Percentiles rank a stretch among this genome's conserved stretches.
Conservation (phyloP, 208 protist species). For the Trypanosomatidae sp. region DNA sequence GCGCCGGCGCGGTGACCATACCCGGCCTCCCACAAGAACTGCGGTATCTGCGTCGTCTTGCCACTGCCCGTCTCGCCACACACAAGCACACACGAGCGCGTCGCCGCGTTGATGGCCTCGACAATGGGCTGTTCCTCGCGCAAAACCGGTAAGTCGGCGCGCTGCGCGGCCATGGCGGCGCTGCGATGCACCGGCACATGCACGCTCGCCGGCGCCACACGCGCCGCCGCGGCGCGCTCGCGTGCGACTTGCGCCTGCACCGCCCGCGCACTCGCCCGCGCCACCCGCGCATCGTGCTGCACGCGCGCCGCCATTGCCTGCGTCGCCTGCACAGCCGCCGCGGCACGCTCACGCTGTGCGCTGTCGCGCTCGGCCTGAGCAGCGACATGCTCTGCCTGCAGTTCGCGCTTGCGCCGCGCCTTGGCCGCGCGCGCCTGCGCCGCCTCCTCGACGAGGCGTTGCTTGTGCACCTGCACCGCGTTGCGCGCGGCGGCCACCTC, state of each 20-base stretch:
- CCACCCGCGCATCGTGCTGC: constrained; percentile 5
- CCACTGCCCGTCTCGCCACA: constrained; percentile 98
- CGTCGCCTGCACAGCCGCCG: constrained; percentile 14
- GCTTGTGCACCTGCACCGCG: constrained; percentile 56
- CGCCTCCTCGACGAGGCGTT: constrained; percentile 23
- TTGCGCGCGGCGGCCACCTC: constrained; percentile 25
- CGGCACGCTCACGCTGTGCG: constrained; percentile 13
- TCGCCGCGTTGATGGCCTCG: constrained; percentile 69
- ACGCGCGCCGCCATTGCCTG: constrained; percentile 30
- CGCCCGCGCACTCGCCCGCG: neutral
- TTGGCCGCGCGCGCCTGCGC: constrained; percentile 39
- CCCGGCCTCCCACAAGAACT: constrained; percentile 88
- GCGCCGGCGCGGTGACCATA: constrained; percentile 65
- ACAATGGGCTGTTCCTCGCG: constrained; percentile 85
- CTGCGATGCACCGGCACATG: constrained; percentile 49
- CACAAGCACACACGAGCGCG: constrained; percentile 80
- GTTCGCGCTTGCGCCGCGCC: constrained; percentile 32
- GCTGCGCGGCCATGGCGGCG: constrained; percentile 29
- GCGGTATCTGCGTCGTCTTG: constrained; percentile 95
- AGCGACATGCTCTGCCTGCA: constrained; percentile 35
- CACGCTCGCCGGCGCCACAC: constrained; percentile 31
- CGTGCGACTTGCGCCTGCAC: constrained; percentile 2
- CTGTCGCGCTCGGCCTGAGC: constrained; percentile 39
- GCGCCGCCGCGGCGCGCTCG: constrained; percentile 10
- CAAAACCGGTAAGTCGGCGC: constrained; percentile 69